Conservation (phyloP, 2,329 filamentous ascomycete genomes). For the Colletotrichum brevisporum region DNA sequence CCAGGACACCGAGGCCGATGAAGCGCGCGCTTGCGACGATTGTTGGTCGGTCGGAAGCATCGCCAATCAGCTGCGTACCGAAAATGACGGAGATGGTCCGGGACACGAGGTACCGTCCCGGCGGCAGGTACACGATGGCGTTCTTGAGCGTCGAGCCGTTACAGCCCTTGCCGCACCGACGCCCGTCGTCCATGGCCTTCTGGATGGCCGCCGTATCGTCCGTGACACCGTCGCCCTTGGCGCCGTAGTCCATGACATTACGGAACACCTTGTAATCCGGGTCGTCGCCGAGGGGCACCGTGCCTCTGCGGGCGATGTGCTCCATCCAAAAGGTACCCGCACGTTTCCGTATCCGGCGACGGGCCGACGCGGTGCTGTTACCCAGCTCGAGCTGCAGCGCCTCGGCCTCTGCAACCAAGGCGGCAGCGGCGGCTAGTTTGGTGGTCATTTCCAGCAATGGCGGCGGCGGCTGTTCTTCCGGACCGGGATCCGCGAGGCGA, state of each 20-base stretch:
- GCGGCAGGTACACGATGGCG: constrained; percentile 47
- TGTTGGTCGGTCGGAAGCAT: constrained; percentile 28
- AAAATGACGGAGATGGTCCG: constrained; percentile 41
- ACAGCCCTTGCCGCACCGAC: constrained; percentile 40
- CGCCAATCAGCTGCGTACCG: constrained; percentile 43
- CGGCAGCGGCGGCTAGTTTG: constrained; percentile 45
- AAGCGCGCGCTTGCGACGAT: constrained; percentile 22
- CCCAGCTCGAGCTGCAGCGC: constrained; percentile 1
- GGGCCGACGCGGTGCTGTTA: background rate
- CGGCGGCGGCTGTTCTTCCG: background rate
- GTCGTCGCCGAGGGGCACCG: background rate
- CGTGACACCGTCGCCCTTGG: constrained; percentile 63
- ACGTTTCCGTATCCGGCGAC: background rate
- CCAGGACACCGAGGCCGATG: constrained; percentile 38
- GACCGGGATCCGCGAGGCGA: background rate
- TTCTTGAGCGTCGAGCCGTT: constrained; percentile 33
- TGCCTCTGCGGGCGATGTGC: background rate
- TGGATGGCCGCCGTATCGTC: constrained; percentile 43
- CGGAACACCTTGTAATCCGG: constrained; percentile 67
- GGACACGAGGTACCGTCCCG: constrained; percentile 44
- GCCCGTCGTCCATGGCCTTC: constrained; percentile 39
- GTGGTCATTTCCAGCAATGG: constrained; percentile 40
- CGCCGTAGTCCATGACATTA: constrained; percentile 70
- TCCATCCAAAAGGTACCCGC: constrained; percentile 15
- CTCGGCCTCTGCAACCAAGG: constrained; percentile 45